phyloP scores from a whole-genome alignment of 2,329 filamentous ascomycete genomes.

The Acephala macrosclerotiorum region DNA sequence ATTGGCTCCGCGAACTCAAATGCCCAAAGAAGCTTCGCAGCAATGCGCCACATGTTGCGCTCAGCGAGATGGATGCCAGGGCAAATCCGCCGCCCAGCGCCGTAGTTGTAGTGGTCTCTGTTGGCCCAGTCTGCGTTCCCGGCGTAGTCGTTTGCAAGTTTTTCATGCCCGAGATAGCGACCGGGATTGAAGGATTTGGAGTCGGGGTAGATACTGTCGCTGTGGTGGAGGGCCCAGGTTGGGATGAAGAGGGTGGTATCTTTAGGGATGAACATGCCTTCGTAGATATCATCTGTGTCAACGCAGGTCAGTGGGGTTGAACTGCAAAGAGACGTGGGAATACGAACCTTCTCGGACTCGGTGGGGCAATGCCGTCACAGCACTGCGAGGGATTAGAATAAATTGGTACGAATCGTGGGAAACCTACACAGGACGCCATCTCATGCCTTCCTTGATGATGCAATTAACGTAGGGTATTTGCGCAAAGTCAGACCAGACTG shows the following conservation, averaged over 20 bases:
- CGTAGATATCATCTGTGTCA: slow-evolving; percentile 48
- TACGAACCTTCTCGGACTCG: no score
- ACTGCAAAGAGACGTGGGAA: no score
- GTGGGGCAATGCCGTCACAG: no score
- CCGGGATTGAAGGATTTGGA: slow-evolving; percentile 67
- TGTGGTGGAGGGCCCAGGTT: slow-evolving; percentile 63
- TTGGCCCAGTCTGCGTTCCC: slow-evolving; percentile 4
- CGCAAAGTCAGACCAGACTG: slow-evolving; percentile 43
- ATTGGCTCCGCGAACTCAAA: slow-evolving; percentile 8
- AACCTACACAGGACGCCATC: no score
- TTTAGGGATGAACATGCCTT: slow-evolving; percentile 53
- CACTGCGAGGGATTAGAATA: no score
- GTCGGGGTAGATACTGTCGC: slow-evolving; percentile 64
- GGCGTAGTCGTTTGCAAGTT: slow-evolving; percentile 7
- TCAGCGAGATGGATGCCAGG: slow-evolving; percentile 56
- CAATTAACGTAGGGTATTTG: no score
- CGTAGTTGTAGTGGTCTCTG: slow-evolving; percentile 45
- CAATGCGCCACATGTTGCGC: slow-evolving; percentile 1
- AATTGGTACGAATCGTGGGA: no score
- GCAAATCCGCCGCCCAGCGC: slow-evolving; percentile 56
- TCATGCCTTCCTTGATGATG: no score
- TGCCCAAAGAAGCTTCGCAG: slow-evolving; percentile 16
- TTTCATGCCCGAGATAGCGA: slow-evolving; percentile 46
- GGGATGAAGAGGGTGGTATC: slow-evolving; percentile 50
- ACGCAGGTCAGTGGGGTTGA: no score